Percentiles rank a stretch among this genome's conserved stretches.
These are phyloP conservation scores for Bimuria novae-zelandiae DNA, from an alignment of 2,329 filamentous ascomycete species.

Conservation along the genomic window DNA sequence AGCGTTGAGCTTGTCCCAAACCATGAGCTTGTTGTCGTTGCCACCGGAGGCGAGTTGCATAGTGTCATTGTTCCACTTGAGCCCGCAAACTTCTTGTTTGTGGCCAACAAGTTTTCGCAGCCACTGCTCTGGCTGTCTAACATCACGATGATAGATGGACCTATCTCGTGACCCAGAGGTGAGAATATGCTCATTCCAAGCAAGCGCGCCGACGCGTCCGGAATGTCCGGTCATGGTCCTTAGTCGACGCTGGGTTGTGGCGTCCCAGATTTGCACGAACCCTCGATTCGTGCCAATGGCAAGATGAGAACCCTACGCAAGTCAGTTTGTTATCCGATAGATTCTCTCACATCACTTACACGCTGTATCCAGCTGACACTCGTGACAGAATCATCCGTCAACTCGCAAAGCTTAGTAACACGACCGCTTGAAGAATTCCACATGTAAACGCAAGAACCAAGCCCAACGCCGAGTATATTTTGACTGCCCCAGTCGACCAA, in stretches of 20 bases:
- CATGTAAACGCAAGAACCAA: constrained; percentile 95
- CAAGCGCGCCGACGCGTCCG: constrained; percentile 86
- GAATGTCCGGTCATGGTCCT: constrained; percentile 98
- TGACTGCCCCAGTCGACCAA: constrained; percentile 97
- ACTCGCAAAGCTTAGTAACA: constrained; percentile 90
- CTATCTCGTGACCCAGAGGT: constrained; percentile 94
- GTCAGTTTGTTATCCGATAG: constrained; percentile 10
- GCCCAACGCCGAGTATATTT: constrained; percentile 89
- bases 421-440: constrained; percentile 93
- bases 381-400: constrained; percentile 91
- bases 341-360: constrained; percentile 43
- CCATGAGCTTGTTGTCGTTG: constrained; percentile 98
- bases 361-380: constrained; percentile 99
- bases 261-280: constrained; percentile 97
- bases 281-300: constrained; percentile 95
- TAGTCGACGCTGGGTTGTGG: constrained; percentile 79
- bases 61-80: constrained; percentile 97
- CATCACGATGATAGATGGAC: constrained; percentile 92
- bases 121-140: constrained; percentile 89
- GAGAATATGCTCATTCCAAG: constrained; percentile 97
- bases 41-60: constrained; percentile 93
- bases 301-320: constrained; percentile 76
- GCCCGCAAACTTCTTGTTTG: constrained; percentile 95
- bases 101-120: constrained; percentile 86
- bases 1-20: constrained; percentile 96